Evolutionary conservation across 257 asterid genomes (phyloP).

Genomic region (Capsicum pubescens): DNA sequence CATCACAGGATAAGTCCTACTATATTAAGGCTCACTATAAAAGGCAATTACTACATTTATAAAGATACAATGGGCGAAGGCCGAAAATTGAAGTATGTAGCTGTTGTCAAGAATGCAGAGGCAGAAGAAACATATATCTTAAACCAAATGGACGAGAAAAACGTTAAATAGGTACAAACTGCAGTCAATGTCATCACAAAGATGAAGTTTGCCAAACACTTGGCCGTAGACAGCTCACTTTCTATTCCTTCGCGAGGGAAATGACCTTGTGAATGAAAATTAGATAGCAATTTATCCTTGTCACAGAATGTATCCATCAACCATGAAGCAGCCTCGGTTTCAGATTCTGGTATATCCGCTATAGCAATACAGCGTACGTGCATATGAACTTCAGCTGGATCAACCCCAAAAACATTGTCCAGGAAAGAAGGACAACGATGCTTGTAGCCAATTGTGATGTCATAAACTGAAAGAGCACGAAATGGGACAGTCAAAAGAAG

Average conservation of each 20-base stretch:
- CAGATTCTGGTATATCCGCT: constrained; percentile 61
- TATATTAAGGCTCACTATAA: neutral
- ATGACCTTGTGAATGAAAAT: constrained; percentile 62
- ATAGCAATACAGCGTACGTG: constrained; percentile 63
- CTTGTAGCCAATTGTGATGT: constrained; percentile 81
- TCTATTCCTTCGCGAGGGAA: constrained; percentile 73
- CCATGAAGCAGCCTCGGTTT: constrained; percentile 63
- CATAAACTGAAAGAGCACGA: constrained; percentile 62
- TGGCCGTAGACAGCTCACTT: constrained; percentile 54
- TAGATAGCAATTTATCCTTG: constrained; percentile 72
- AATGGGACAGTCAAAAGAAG: constrained; percentile 23
- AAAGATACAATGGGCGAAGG: constrained; percentile 59
- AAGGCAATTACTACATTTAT: constrained; percentile 22
- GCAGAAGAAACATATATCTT: constrained; percentile 68
- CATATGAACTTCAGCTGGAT: constrained; percentile 91
- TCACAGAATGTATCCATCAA: constrained; percentile 64
- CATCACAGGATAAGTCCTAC: neutral
- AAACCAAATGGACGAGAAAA: constrained; percentile 78
- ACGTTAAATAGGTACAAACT: constrained; percentile 59
- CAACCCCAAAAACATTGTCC: constrained; percentile 84
- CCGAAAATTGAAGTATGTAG: constrained; percentile 63
- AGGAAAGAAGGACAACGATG: constrained; percentile 73
- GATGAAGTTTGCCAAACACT: constrained; percentile 57
- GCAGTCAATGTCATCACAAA: constrained; percentile 62
- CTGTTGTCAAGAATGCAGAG: constrained; percentile 59